A percentile compares a stretch with the other conserved stretches of the same genome.
These are phyloP conservation scores for Arxiozyma slooffiae DNA, from an alignment of 1,139 yeast genomes.

Conservation along the genomic window DNA sequence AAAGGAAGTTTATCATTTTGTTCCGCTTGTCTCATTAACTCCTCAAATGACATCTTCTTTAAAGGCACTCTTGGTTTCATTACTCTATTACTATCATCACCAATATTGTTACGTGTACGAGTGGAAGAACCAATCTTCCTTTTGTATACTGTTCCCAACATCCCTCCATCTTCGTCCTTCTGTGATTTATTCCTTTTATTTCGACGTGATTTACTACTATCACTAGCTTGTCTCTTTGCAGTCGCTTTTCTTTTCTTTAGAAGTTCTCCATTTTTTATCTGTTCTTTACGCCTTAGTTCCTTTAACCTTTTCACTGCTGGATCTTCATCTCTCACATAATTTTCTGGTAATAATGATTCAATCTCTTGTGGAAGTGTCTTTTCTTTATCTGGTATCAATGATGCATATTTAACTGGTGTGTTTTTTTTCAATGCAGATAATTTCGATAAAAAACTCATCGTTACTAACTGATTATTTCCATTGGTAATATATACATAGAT, in stretches of 20 bases:
- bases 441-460: slow-evolving; percentile 23
- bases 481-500: too few species aligned
- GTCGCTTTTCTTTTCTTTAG: background rate
- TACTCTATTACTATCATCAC: too few species aligned
- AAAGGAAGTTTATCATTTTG: slow-evolving; percentile 26
- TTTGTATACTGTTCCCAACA: slow-evolving; percentile 15
- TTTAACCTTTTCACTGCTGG: slow-evolving; percentile 47
- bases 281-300: slow-evolving; percentile 52
- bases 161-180: slow-evolving; percentile 13
- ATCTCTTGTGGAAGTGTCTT: slow-evolving; percentile 5
- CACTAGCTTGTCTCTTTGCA: slow-evolving; percentile 6
- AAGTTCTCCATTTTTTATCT: slow-evolving; percentile 30
- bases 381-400: background rate
- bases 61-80: slow-evolving; percentile 19
- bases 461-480: background rate
- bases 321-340: slow-evolving; percentile 30
- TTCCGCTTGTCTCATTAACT: slow-evolving; percentile 65
- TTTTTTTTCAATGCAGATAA: slow-evolving; percentile 17
- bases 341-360: slow-evolving; percentile 20
- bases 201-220: slow-evolving; percentile 7
- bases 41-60: slow-evolving; percentile 53
- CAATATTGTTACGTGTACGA: background rate
- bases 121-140: slow-evolving; percentile 12
- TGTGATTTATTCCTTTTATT: slow-evolving; percentile 9
- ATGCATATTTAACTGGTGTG: background rate